phyloP scores from a whole-genome alignment of 129 eudicot species.

The Flaveria linearis region DNA sequence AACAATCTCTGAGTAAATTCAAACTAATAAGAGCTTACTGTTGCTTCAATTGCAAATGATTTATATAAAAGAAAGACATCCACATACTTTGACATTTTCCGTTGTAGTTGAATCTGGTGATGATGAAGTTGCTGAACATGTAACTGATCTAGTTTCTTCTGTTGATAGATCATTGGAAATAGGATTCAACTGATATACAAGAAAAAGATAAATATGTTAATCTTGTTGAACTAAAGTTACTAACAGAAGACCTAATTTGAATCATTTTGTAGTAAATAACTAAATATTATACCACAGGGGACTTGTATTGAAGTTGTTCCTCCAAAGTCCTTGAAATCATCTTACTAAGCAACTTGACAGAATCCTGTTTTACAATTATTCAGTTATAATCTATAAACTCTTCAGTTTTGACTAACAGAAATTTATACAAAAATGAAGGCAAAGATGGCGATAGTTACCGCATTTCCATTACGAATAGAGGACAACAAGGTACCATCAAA shows the following conservation, averaged over 20 bases:
- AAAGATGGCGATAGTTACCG: slow-evolving; percentile 48
- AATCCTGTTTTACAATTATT: slow-evolving; percentile 45
- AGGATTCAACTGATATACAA: slow-evolving; percentile 40
- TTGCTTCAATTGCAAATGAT: neutral
- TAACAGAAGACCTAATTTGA: neutral
- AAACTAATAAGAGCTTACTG: neutral
- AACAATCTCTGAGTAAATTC: slow-evolving; percentile 7
- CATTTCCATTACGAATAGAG: slow-evolving; percentile 53
- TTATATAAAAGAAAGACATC: slow-evolving; percentile 7
- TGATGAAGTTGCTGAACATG: slow-evolving; percentile 29
- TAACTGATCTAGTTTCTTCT: slow-evolving; percentile 39
- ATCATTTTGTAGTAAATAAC: neutral
- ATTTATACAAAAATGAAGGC: neutral
- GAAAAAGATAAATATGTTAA: slow-evolving; percentile 1
- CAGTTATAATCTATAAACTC: neutral
- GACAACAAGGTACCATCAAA: slow-evolving; percentile 56
- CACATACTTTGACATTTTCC: slow-evolving; percentile 45
- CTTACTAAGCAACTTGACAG: slow-evolving; percentile 48
- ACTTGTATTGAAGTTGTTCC: slow-evolving; percentile 50
- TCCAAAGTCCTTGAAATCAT: slow-evolving; percentile 64
- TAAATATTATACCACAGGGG: slow-evolving; percentile 45
- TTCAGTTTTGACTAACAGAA: neutral
- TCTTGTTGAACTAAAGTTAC: no score
- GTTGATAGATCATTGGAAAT: slow-evolving; percentile 33
- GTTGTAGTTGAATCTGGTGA: slow-evolving; percentile 33